These are phyloP conservation scores for Achaetomium macrosporum DNA, from an alignment of 2,329 filamentous ascomycete genomes.

Conservation along the genomic window DNA sequence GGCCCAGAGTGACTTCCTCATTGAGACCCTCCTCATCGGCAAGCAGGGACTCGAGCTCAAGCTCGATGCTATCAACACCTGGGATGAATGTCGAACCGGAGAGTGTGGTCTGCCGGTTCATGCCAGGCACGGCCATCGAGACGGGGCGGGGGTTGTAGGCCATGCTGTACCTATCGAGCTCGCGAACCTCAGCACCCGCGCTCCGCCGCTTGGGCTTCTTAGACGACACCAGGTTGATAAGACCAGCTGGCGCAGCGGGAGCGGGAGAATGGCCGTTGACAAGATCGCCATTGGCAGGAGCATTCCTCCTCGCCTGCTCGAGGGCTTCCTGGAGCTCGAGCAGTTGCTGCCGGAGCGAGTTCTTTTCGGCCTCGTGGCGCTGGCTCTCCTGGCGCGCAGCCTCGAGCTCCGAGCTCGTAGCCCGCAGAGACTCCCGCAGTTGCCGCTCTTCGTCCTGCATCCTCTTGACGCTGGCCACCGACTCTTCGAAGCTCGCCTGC, in stretches of 20 bases:
- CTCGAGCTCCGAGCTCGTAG: constrained; percentile 76
- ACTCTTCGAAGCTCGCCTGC: constrained; percentile 84
- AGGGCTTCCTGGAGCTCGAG: constrained; percentile 88
- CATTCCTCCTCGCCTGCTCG: constrained; percentile 74
- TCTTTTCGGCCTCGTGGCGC: constrained; percentile 78
- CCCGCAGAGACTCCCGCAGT: constrained; percentile 73
- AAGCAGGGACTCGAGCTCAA: constrained; percentile 87
- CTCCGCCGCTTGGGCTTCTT: constrained; percentile 97
- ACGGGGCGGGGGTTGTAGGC: constrained; percentile 92
- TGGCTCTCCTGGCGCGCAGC: constrained; percentile 67
- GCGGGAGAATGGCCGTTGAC: constrained; percentile 53
- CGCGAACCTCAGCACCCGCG: constrained; percentile 77
- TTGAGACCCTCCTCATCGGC: constrained; percentile 95
- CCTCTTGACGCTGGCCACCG: constrained; percentile 81
- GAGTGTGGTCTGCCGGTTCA: constrained; percentile 55
- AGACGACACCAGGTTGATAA: constrained; percentile 94
- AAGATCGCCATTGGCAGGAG: constrained; percentile 64
- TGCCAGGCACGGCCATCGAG: constrained; percentile 78
- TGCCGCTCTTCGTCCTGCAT: constrained; percentile 91
- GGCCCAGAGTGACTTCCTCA: constrained; percentile 91
- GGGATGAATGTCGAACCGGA: constrained; percentile 74
- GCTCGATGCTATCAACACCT: constrained; percentile 82
- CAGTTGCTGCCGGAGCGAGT: constrained; percentile 78
- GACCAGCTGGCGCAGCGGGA: constrained; percentile 58
- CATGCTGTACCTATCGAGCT: constrained; percentile 82